Evolutionary conservation across 1,284 basidiomycete species (phyloP), one percentile per base, ranked within the genome.

Genomic region (Melampsora americana): DNA sequence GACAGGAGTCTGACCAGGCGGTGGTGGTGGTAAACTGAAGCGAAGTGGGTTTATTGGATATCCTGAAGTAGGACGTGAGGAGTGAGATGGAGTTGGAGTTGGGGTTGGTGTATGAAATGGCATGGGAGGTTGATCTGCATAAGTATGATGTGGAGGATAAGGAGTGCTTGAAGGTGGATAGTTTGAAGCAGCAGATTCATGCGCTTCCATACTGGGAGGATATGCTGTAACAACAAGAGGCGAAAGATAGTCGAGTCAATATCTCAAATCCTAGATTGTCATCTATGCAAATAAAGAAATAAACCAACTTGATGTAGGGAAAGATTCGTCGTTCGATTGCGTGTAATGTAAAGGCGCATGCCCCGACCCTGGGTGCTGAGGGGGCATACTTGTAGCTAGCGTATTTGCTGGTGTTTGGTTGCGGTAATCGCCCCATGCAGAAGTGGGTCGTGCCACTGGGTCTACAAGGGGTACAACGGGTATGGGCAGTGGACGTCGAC

Each of bases 21-120:
- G 71, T 53, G 71, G 71, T 18, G 71, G 71, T 60, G 71, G 71
- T 66, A 74, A 50, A 65, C 56, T 66, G 50, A 44, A 66, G 59
- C 30, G 50, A 53, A 42, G 59, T 20, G 46, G 35, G 5, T 16
- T 44, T 32, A 44, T 18, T 28, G 65, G 71, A 62, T 62, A 39
- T 42, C 39, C 60, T 60, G 59, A 28, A 23, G 30, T 61, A 46
- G 69, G 28, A 59, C 39, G 68, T 56, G 39, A 50, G 20, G 64
- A 14, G 62, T 60, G 46, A 56, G 62, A n/a, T 23, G 56, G 44
- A n/a, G 68, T 35, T n/a, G n/a, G n/a, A n/a, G n/a, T n/a, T n/a
- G n/a, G n/a, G 67, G 30, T 26, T 28, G 42, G 46, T 20, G 59
- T 46, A 30, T 35, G 32, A 46, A 64, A 65, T 39, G 69, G 11